Evolutionary conservation across 192 early-diverging fungal genomes (phyloP).

Genomic region (Umbelopsis sp.): DNA sequence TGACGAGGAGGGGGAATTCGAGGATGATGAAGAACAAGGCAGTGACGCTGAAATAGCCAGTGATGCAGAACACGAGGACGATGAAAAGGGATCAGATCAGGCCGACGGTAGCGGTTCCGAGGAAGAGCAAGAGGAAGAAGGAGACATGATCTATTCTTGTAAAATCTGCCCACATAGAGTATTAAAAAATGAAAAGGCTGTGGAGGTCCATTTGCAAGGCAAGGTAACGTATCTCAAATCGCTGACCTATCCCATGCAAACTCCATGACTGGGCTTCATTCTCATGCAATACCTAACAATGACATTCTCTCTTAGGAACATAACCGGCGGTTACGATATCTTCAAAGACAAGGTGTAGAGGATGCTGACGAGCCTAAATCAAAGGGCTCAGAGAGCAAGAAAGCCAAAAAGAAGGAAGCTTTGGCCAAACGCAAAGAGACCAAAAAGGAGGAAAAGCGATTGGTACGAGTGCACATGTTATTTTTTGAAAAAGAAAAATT

Average conservation of each 20-base stretch:
- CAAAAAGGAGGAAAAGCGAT: constrained; percentile 19
- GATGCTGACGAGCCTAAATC: constrained; percentile 13
- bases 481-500: too few relatives aligned
- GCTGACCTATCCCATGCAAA: not conserved
- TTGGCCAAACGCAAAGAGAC: constrained; percentile 23
- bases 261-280: not conserved
- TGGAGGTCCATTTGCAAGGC: constrained; percentile 35
- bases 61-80: constrained; percentile 15
- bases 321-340: constrained; percentile 18
- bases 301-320: constrained; percentile 8
- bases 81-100: constrained; percentile 9
- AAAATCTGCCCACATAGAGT: constrained; percentile 33
- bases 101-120: not conserved
- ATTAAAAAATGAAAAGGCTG: constrained; percentile 25
- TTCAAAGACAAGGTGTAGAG: constrained; percentile 23
- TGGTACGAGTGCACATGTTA: constrained; percentile 6
- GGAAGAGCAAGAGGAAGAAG: constrained; percentile 19
- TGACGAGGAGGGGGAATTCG: not conserved
- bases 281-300: not conserved
- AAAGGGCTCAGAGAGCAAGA: constrained; percentile 7
- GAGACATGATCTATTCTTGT: constrained; percentile 24
- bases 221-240: constrained; percentile 5
- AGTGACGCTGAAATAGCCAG: constrained; percentile 3
- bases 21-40: constrained; percentile 13
- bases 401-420: constrained; percentile 11